Conservation (phyloP, 352 stramenopile genomes). For the Phytophthora hibernalis region DNA sequence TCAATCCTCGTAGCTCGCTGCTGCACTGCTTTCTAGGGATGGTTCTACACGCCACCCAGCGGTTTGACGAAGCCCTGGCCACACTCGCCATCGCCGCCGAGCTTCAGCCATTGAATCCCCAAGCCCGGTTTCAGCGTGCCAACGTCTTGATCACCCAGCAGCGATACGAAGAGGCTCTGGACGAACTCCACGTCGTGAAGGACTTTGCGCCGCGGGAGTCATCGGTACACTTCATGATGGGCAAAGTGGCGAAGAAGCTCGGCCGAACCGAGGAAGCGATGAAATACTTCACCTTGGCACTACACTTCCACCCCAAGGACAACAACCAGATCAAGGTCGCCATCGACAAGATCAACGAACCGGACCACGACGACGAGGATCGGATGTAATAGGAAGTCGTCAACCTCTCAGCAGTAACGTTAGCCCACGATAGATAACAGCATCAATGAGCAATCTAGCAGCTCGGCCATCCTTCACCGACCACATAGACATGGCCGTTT, state of each 20-base stretch:
- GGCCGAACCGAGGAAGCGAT: constrained; percentile 94
- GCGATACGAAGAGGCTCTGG: constrained; percentile 91
- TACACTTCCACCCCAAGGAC: constrained; percentile 98
- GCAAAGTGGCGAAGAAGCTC: constrained; percentile 92
- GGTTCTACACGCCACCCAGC: constrained; percentile 93
- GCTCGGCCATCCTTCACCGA: background rate
- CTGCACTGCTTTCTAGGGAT: constrained; percentile 97
- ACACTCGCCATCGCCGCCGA: constrained; percentile 89
- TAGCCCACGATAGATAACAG: constrained; percentile 32
- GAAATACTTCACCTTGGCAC: constrained; percentile 95
- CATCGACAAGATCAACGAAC: constrained; percentile 93
- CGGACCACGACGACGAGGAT: constrained; percentile 64
- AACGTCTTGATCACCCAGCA: constrained; percentile 95
- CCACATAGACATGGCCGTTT: constrained; percentile 35
- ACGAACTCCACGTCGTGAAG: constrained; percentile 92
- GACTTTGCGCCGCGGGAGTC: constrained; percentile 96
- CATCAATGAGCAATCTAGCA: constrained; percentile 8
- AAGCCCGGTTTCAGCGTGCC: constrained; percentile 94
- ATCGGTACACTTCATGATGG: constrained; percentile 97
- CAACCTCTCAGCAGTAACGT: constrained; percentile 2
- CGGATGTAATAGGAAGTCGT: constrained; percentile 43
- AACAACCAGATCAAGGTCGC: constrained; percentile 96
- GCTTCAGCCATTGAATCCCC: constrained; percentile 94
- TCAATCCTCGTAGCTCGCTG: constrained; percentile 95
- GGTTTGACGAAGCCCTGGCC: constrained; percentile 91